Conservation (phyloP, 495 filamentous ascomycete species). For the Aspergillus sclerotiicarbonarius region DNA sequence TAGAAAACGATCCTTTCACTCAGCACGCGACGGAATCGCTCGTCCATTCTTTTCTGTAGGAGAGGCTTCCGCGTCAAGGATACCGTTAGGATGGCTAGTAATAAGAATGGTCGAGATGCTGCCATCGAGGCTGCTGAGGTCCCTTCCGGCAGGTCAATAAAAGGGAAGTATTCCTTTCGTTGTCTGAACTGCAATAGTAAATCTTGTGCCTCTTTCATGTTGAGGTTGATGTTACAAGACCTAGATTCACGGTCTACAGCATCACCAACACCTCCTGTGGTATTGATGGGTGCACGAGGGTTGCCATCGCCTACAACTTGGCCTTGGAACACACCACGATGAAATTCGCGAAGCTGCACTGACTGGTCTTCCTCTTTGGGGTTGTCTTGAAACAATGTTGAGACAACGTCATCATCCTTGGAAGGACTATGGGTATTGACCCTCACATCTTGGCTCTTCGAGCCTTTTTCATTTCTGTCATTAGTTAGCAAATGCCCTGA, state of each 20-base stretch:
- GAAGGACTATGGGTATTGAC: neutral
- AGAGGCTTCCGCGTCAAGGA: neutral
- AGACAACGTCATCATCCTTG: neutral
- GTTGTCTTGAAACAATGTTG: neutral
- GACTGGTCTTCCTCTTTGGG: neutral
- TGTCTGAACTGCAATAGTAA: neutral
- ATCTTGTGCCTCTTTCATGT: neutral
- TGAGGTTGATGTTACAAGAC: neutral
- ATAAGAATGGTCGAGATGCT: neutral
- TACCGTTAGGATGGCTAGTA: neutral
- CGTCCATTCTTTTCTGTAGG: neutral
- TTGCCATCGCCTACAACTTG: neutral
- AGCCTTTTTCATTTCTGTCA: neutral
- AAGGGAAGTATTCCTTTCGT: neutral
- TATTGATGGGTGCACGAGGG: neutral
- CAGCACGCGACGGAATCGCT: neutral
- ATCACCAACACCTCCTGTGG: too few species aligned
- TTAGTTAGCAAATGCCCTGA: neutral
- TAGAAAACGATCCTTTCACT: conserved; percentile 1
- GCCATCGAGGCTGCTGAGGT: neutral
- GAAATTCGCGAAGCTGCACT: neutral
- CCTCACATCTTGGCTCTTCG: neutral
- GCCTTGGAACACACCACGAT: neutral
- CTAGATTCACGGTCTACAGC: neutral
- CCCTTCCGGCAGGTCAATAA: neutral